Conservation (phyloP, 2,329 filamentous ascomycete genomes). For the Scleromitrula shiraiana region DNA sequence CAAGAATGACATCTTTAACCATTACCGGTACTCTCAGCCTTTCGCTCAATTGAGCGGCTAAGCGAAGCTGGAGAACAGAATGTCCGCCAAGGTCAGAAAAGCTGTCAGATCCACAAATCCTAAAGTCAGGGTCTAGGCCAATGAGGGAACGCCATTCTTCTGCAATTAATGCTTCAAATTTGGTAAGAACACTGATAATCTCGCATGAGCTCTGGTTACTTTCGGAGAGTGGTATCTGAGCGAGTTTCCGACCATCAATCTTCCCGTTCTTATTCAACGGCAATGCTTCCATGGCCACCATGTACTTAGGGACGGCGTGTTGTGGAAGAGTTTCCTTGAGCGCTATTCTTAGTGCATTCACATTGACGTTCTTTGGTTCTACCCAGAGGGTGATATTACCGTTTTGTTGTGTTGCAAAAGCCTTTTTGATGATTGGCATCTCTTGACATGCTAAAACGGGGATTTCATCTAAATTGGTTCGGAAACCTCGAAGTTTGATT, state of each 20-base stretch:
- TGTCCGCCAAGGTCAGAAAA: background rate
- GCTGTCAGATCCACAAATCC: background rate
- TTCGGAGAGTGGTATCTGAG: background rate
- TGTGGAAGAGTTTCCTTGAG: no score
- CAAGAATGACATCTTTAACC: background rate
- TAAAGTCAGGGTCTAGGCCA: background rate
- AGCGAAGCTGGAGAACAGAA: background rate
- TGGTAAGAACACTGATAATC: background rate
- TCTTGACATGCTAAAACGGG: no score
- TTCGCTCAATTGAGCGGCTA: background rate
- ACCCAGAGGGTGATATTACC: no score
- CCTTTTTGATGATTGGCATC: no score
- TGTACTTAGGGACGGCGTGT: background rate
- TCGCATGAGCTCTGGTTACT: background rate
- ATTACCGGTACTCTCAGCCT: background rate
- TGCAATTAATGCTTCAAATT: background rate
- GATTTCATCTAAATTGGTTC: conserved; percentile 33
- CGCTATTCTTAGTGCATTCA: no score
- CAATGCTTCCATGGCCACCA: background rate
- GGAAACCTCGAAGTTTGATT: conserved; percentile 32
- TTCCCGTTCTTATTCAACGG: background rate
- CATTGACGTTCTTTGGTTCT: no score
- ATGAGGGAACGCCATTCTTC: background rate
- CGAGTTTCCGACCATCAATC: background rate
- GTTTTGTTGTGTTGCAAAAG: no score